Conservation (phyloP, 345 rosid species). For the Firmiana major region DNA sequence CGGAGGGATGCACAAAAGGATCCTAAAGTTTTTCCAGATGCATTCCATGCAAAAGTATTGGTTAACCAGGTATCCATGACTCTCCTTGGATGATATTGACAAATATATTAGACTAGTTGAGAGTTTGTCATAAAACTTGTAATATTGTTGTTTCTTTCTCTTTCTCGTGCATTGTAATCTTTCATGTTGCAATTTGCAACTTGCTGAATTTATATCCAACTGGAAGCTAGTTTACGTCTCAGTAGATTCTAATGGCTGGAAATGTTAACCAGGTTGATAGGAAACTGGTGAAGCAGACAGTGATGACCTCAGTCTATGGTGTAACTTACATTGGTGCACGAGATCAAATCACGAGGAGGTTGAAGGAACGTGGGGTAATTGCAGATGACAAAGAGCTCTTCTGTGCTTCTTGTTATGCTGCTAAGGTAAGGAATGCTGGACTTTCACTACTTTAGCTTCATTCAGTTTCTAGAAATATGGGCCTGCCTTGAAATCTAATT, state of each 20-base stretch:
- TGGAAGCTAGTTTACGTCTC: slow-evolving; percentile 2
- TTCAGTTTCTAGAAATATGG: background rate
- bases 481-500: background rate
- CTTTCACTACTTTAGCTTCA: background rate
- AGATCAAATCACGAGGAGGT: slow-evolving; percentile 88
- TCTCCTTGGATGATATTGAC: slow-evolving; percentile 9
- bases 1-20: slow-evolving; percentile 75
- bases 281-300: slow-evolving; percentile 98
- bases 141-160: background rate
- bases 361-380: slow-evolving; percentile 76
- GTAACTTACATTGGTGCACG: slow-evolving; percentile 95
- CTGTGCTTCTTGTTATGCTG: slow-evolving; percentile 89
- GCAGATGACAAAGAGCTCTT: slow-evolving; percentile 55
- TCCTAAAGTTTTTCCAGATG: slow-evolving; percentile 66
- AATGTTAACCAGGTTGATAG: slow-evolving; percentile 71
- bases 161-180: background rate
- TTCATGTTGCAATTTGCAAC: slow-evolving; percentile 8
- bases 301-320: slow-evolving; percentile 99
- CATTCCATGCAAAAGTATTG: slow-evolving; percentile 58
- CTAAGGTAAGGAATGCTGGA: slow-evolving; percentile 57
- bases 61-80: slow-evolving; percentile 55
- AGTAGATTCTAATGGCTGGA: slow-evolving; percentile 27
- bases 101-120: background rate
- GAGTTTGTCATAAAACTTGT: background rate
- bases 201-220: background rate